Conservation (phyloP, 306 rosid species). For the Cyclanthera cordifolia region DNA sequence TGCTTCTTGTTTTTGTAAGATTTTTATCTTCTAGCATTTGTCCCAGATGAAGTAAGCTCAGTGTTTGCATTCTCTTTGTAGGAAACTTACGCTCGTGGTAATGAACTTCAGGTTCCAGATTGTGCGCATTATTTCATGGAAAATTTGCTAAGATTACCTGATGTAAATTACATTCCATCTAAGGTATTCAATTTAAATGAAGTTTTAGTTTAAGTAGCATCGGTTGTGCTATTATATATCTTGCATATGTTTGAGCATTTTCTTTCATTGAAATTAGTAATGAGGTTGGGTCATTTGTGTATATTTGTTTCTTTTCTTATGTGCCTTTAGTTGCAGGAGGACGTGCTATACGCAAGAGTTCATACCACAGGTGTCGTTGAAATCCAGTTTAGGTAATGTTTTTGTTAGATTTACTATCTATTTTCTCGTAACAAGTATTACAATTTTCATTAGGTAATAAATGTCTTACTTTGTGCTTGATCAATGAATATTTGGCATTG, state of each 20-base stretch:
- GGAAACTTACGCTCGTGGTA: slow-evolving; percentile 90
- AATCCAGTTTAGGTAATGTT: slow-evolving; percentile 90
- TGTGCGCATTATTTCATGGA: slow-evolving; percentile 91
- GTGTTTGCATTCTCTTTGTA: slow-evolving; percentile 23
- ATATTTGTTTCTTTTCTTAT: background rate
- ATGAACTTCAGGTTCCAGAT: slow-evolving; percentile 94
- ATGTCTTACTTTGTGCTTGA: background rate
- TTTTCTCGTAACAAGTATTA: background rate
- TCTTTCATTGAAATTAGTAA: background rate
- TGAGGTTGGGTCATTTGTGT: background rate
- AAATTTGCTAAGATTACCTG: slow-evolving; percentile 73
- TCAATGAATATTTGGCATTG: background rate
- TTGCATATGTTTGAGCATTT: background rate
- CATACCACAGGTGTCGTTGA: slow-evolving; percentile 97
- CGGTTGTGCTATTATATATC: background rate
- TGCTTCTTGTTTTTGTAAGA: background rate
- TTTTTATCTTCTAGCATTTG: background rate
- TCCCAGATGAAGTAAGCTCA: background rate
- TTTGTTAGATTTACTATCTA: no score
- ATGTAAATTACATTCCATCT: slow-evolving; percentile 71
- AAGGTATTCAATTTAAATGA: slow-evolving; percentile 38
- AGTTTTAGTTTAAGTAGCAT: background rate
- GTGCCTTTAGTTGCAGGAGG: slow-evolving; percentile 56
- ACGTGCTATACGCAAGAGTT: slow-evolving; percentile 87
- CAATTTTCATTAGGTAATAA: background rate